A percentile compares a stretch with the other conserved stretches of the same genome.
Conservation (phyloP, 352 stramenopile genomes). For the Globisporangium mamillatum region DNA sequence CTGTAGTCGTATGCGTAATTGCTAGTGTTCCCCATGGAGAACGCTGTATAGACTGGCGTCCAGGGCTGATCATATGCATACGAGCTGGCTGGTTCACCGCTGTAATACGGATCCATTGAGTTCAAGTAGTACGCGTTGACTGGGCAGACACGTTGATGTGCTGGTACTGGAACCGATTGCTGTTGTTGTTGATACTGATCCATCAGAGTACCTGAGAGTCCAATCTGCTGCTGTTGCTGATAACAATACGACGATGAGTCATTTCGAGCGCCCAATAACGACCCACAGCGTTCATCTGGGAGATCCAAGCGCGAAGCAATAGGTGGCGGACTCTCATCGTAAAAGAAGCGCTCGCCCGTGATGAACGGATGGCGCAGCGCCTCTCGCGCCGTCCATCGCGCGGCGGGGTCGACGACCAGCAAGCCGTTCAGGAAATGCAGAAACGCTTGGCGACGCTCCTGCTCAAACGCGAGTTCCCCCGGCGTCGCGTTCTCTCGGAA, state of each 20-base stretch:
- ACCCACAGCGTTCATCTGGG: neutral
- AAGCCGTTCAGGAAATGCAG: slow-evolving; percentile 36
- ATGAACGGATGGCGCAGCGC: slow-evolving; percentile 50
- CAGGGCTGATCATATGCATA: slow-evolving; percentile 12
- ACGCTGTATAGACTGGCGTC: slow-evolving; percentile 1
- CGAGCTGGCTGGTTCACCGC: neutral
- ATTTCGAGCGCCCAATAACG: neutral
- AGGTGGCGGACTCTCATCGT: neutral
- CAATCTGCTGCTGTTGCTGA: slow-evolving; percentile 2
- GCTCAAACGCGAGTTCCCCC: slow-evolving; percentile 13
- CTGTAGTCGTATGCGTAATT: slow-evolving; percentile 1
- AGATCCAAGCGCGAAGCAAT: neutral
- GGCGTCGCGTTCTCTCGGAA: slow-evolving; percentile 23
- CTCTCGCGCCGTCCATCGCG: slow-evolving; percentile 34
- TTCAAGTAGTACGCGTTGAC: slow-evolving; percentile 15
- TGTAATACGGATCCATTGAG: slow-evolving; percentile 7
- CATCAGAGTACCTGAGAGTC: neutral
- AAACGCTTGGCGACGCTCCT: slow-evolving; percentile 30
- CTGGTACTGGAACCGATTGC: neutral
- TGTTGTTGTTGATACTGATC: slow-evolving; percentile 5
- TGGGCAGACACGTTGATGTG: slow-evolving; percentile 16
- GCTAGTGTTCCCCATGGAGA: neutral
- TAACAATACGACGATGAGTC: neutral
- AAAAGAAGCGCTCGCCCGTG: slow-evolving; percentile 28
- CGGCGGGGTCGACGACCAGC: slow-evolving; percentile 29